Evolutionary conservation across 1,284 basidiomycete genomes (phyloP), one percentile per base, ranked within the genome.

Genomic region (Cryptococcus sp.): DNA sequence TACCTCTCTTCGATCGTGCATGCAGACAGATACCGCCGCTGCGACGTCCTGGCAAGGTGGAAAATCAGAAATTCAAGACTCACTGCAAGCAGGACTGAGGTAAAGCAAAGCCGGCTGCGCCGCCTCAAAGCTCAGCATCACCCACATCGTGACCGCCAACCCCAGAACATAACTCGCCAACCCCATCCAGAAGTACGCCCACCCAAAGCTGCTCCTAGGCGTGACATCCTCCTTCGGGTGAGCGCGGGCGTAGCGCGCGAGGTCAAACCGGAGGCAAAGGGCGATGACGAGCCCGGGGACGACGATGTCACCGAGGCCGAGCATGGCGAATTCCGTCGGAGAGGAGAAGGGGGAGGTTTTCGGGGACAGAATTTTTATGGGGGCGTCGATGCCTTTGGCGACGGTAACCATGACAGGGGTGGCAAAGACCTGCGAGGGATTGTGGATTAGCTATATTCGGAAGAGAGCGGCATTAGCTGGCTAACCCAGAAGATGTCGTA

Each of bases 71-170:
- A 38, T 36, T 12, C 5, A 12, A 44, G 33, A 73, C 85, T 73
- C 66, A 89, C 89, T 87, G 85, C 81, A 83, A 4, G 80, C 80
- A 0, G 82, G 82, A 39, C 71, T 77, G 63, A 98, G 82, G 75
- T 98, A 98, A 38, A 98, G 80, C 57, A 98, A 78, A 1, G 95
- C 95, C 3, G 95, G 95, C 69, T 98, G 95, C 0, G 91, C 92
- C 15, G 82, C 83, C 47, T 82, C 80, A 69, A 87, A 88, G 44
- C 80, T 71, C 72, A 95, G 89, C 93, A 98, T 94, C 16, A 95
- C 89, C 0, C 73, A 73, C 84, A 98, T 92, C 2, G 95, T 96
- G 11, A 81, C 83, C 6, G 79, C 75, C 23, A 97, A 82, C 0
- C 93, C 95, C 21, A 79, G 59, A n/a, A 89, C 77, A 77, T 98